Conservation (phyloP, 2,329 filamentous ascomycete species). For the Colletotrichum navitas region DNA sequence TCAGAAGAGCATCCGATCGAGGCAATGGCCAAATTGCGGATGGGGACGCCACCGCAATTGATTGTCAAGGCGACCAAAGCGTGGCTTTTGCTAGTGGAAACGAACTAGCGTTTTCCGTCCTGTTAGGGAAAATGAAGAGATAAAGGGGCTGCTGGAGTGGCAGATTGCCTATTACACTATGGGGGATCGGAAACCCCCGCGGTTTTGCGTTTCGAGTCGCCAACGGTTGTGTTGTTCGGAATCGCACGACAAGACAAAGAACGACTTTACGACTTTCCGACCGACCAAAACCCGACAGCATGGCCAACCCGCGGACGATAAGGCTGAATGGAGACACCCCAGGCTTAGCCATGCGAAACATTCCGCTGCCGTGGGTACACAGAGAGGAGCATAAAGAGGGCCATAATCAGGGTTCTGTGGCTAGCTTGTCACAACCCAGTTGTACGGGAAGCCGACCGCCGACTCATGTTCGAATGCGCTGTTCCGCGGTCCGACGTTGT, state of each 20-base stretch:
- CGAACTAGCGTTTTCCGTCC: conserved; percentile 28
- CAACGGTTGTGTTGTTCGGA: not conserved
- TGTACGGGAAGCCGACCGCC: not conserved
- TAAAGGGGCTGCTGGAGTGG: not conserved
- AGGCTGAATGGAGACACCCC: conserved; percentile 6
- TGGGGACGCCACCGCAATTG: conserved; percentile 11
- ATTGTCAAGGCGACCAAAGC: conserved; percentile 31
- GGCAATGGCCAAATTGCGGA: conserved; percentile 1
- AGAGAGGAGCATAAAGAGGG: not conserved
- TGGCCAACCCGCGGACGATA: not conserved
- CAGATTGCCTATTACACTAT: not conserved
- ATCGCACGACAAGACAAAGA: not conserved
- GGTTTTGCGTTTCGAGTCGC: not conserved
- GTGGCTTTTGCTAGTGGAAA: conserved; percentile 38
- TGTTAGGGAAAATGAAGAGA: conserved; percentile 5
- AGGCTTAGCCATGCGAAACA: conserved; percentile 8
- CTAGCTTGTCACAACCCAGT: not conserved
- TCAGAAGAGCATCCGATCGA: conserved; percentile 1
- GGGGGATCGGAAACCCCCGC: not conserved
- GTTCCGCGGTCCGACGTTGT: conserved; percentile 1
- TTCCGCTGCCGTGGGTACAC: not conserved
- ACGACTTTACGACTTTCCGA: not conserved
- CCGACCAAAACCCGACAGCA: not conserved
- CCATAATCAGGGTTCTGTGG: not conserved
- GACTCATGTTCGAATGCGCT: not conserved